Evolutionary conservation across 2,329 filamentous ascomycete genomes (phyloP).

Genomic region (Fonsecaea pedrosoi): DNA sequence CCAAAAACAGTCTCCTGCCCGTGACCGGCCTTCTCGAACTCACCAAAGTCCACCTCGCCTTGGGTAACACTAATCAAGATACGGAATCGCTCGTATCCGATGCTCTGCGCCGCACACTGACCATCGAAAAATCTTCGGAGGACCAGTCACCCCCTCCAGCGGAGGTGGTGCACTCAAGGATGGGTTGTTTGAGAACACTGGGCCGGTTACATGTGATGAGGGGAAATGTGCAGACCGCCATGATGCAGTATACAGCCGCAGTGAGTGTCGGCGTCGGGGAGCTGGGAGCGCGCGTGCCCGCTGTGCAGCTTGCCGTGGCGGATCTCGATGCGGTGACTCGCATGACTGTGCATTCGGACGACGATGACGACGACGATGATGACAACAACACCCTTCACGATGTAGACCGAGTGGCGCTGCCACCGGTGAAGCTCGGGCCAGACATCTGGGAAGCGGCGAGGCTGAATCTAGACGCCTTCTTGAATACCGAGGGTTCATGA

Average conservation of each 20-base stretch:
- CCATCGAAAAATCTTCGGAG: slow-evolving; percentile 2
- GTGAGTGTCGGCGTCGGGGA: slow-evolving; percentile 21
- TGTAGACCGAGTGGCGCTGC: background rate
- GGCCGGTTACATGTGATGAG: slow-evolving; percentile 24
- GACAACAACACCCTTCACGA: no score
- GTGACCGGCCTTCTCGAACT: slow-evolving; percentile 28
- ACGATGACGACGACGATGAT: background rate
- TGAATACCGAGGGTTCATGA: background rate
- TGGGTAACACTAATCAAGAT: background rate
- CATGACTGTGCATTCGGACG: slow-evolving; percentile 1
- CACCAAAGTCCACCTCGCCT: slow-evolving; percentile 17
- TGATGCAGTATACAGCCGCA: slow-evolving; percentile 24
- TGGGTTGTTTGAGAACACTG: slow-evolving; percentile 28
- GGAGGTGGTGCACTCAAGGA: slow-evolving; percentile 14
- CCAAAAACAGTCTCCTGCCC: slow-evolving; percentile 20
- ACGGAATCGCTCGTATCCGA: slow-evolving; percentile 21
- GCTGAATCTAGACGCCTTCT: background rate
- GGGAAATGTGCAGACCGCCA: slow-evolving; percentile 13
- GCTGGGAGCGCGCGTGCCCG: slow-evolving; percentile 20
- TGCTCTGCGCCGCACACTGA: slow-evolving; percentile 18
- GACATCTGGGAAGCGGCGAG: background rate
- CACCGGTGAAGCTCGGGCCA: background rate
- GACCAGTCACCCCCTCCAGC: background rate
- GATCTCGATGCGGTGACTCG: slow-evolving; percentile 20
- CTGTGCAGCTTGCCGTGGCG: slow-evolving; percentile 23